These are phyloP conservation scores for Echinochloa phyllopogon DNA, from an alignment of 176 grass and related monocot species.

Conservation along the genomic window DNA sequence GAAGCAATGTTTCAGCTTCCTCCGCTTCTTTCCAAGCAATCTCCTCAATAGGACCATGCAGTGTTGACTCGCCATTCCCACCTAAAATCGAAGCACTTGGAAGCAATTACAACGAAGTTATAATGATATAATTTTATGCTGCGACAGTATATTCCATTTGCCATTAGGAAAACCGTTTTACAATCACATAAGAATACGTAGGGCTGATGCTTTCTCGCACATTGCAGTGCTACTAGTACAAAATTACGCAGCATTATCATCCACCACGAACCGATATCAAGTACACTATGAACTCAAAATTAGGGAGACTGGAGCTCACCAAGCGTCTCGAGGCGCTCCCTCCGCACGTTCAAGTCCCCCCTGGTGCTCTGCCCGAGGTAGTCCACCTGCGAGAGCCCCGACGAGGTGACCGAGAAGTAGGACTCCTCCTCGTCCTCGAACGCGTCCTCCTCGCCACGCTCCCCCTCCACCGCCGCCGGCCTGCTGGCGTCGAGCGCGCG, in stretches of 20 bases:
- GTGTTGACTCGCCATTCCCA: conserved; percentile 54
- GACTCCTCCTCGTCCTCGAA: conserved; percentile 57
- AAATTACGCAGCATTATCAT: not conserved
- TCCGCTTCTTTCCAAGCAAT: conserved; percentile 83
- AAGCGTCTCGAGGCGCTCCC: conserved; percentile 67
- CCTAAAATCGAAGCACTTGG: conserved; percentile 46
- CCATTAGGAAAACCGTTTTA: not conserved
- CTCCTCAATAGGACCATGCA: conserved; percentile 94
- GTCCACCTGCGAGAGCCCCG: conserved; percentile 80
- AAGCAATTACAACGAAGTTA: conserved; percentile 11
- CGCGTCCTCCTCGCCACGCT: conserved; percentile 41
- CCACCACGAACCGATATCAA: not conserved
- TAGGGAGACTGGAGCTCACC: conserved; percentile 55
- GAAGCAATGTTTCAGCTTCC: conserved; percentile 77
- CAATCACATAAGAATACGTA: not conserved
- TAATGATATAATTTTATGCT: not conserved
- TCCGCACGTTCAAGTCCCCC: conserved; percentile 87
- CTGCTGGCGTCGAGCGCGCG: conserved; percentile 50
- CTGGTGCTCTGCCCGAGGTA: conserved; percentile 96
- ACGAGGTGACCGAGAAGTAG: conserved; percentile 89
- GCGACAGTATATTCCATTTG: not conserved
- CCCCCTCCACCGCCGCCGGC: conserved; percentile 41
- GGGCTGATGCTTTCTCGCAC: not conserved
- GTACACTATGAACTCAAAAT: not conserved
- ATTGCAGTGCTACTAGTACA: not conserved